These are phyloP conservation scores for Alternaria conjuncta DNA, from an alignment of 2,329 filamentous ascomycete species.

Conservation along the genomic window DNA sequence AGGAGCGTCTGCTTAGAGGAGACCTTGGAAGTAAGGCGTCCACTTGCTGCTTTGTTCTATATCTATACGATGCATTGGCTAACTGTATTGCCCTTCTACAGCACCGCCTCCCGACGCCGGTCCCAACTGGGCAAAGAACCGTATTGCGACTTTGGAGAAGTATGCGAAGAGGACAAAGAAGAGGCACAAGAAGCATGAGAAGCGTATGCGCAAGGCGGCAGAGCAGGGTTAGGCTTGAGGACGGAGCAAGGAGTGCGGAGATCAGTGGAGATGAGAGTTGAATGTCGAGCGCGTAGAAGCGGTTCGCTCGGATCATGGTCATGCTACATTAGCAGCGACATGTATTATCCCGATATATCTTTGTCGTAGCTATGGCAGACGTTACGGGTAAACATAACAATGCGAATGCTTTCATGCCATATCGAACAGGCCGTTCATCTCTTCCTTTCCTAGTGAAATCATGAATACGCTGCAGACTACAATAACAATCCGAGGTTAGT, in stretches of 20 bases:
- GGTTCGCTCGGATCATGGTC: not conserved
- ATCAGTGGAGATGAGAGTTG: not conserved
- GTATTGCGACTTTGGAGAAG: constrained; percentile 1
- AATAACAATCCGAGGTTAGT: too few relatives aligned
- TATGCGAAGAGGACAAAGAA: constrained; percentile 1
- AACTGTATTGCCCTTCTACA: not conserved
- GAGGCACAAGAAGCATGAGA: constrained; percentile 7
- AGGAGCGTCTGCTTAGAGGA: not conserved
- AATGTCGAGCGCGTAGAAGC: not conserved
- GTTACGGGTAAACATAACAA: too few relatives aligned
- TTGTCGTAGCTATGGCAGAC: not conserved
- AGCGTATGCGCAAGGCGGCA: not conserved
- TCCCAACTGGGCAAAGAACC: constrained; percentile 12
- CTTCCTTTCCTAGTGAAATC: too few relatives aligned
- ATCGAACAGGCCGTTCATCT: too few relatives aligned
- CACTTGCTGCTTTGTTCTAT: not conserved
- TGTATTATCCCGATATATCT: not conserved
- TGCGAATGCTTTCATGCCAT: too few relatives aligned
- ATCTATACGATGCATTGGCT: not conserved
- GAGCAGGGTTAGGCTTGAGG: not conserved
- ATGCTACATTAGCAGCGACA: not conserved
- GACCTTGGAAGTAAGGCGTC: not conserved
- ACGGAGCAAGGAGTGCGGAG: not conserved
- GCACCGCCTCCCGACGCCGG: constrained; percentile 1
- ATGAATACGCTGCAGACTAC: too few relatives aligned